These are phyloP conservation scores for Medicago lupulina DNA, from an alignment of 306 rosid genomes.

Conservation along the genomic window DNA sequence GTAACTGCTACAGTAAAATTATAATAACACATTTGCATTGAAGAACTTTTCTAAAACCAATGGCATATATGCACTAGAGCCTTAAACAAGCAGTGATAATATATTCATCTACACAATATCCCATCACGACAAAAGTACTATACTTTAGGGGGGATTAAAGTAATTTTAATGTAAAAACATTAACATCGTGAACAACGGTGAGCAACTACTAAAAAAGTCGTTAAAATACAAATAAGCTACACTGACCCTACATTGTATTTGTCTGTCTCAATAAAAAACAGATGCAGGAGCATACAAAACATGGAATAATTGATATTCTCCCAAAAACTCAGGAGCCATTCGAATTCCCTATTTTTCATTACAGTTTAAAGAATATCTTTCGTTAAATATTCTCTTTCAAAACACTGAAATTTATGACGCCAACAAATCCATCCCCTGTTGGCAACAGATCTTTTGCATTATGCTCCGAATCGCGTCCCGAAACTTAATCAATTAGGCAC, in stretches of 20 bases:
- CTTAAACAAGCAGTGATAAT: too few species aligned
- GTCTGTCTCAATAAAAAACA: conserved; percentile 3
- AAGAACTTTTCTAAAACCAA: too few species aligned
- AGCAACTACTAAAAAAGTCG: not conserved
- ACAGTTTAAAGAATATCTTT: conserved; percentile 18
- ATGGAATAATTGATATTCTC: conserved; percentile 12
- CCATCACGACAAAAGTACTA: not conserved
- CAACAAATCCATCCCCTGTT: conserved; percentile 13
- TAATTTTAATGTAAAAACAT: not conserved
- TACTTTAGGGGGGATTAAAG: not conserved
- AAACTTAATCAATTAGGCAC: conserved; percentile 53
- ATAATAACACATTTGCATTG: too few species aligned
- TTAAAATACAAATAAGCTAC: conserved; percentile 35
- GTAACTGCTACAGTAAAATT: too few species aligned
- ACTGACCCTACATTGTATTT: conserved; percentile 21
- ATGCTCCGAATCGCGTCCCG: conserved; percentile 5
- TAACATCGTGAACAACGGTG: not conserved
- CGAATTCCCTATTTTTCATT: not conserved
- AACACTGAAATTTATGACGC: conserved; percentile 28
- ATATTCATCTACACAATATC: not conserved
- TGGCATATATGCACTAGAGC: too few species aligned
- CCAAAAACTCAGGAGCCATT: not conserved
- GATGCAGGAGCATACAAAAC: not conserved
- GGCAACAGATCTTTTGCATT: conserved; percentile 6
- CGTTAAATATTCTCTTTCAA: conserved; percentile 29